These are phyloP conservation scores for Dicorynia guianensis DNA, from an alignment of 306 rosid genomes.

Conservation along the genomic window DNA sequence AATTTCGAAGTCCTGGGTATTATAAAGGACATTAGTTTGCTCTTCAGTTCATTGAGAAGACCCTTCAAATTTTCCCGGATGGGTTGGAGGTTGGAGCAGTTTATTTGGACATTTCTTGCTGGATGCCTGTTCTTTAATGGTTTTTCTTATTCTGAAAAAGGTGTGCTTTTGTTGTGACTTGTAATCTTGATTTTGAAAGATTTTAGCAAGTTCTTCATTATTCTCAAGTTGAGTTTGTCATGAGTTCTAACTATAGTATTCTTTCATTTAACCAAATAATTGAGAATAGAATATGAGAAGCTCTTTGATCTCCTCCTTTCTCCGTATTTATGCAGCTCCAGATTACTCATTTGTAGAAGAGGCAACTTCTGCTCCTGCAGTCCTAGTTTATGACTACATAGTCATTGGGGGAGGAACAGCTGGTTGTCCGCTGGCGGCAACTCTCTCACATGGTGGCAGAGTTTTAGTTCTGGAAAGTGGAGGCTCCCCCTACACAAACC, in stretches of 20 bases:
- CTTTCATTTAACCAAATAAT: not conserved
- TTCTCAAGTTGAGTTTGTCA: not conserved
- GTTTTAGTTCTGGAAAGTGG: slow-evolving; percentile 77
- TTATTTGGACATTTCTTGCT: slow-evolving; percentile 44
- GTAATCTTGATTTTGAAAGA: not conserved
- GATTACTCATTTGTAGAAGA: slow-evolving; percentile 55
- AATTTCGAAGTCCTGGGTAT: slow-evolving; percentile 26
- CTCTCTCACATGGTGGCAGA: slow-evolving; percentile 66
- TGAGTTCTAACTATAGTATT: not conserved
- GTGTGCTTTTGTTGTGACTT: slow-evolving; percentile 24
- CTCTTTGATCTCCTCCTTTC: not conserved
- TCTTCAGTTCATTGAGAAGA: slow-evolving; percentile 19
- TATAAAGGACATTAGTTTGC: slow-evolving; percentile 12
- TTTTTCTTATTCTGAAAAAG: slow-evolving; percentile 48
- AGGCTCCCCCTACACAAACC: slow-evolving; percentile 70
- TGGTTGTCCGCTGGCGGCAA: slow-evolving; percentile 89
- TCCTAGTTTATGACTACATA: slow-evolving; percentile 62
- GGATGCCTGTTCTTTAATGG: slow-evolving; percentile 44
- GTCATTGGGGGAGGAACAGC: slow-evolving; percentile 83
- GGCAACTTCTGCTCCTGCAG: slow-evolving; percentile 62
- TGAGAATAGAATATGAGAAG: slow-evolving; percentile 21
- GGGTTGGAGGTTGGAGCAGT: slow-evolving; percentile 34
- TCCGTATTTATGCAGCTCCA: slow-evolving; percentile 46
- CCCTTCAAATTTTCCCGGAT: slow-evolving; percentile 26
- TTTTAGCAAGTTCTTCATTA: not conserved